Percentiles rank a stretch among this genome's conserved stretches.
Conservation (phyloP, 345 rosid genomes). For the Rhizophora mangle region DNA sequence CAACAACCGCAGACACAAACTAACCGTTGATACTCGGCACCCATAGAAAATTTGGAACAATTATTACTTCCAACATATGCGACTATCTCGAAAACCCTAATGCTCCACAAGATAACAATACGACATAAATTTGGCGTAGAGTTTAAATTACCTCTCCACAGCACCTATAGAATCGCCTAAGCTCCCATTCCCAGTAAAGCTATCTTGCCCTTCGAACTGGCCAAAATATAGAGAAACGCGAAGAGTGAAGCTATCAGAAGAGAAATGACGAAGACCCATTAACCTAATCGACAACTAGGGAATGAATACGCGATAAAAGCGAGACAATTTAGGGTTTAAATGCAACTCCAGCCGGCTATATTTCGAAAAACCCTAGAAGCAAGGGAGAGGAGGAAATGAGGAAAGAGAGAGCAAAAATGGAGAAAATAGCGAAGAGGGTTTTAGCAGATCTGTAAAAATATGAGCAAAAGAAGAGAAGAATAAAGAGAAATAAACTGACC, state of each 20-base stretch:
- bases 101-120: conserved; percentile 11
- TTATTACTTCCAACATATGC: conserved; percentile 10
- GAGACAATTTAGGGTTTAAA: conserved; percentile 57
- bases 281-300: conserved; percentile 50
- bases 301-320: conserved; percentile 27
- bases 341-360: conserved; percentile 37
- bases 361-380: conserved; percentile 36
- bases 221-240: conserved; percentile 9
- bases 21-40: conserved; percentile 15
- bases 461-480: conserved; percentile 15
- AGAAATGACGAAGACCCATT: conserved; percentile 45
- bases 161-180: conserved; percentile 59
- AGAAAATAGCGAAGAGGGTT: conserved; percentile 21
- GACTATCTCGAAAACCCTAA: conserved; percentile 50
- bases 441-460: conserved; percentile 34
- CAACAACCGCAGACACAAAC: conserved; percentile 16
- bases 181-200: conserved; percentile 58
- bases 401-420: conserved; percentile 20
- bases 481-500: conserved; percentile 28
- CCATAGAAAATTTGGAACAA: conserved; percentile 38
- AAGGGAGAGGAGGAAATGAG: conserved; percentile 26
- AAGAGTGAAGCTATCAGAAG: conserved; percentile 20
- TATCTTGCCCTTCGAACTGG: conserved; percentile 55
- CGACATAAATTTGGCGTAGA: conserved; percentile 11
- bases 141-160: conserved; percentile 53